phyloP scores from a whole-genome alignment of 2,329 filamentous ascomycete species.

The Biscogniauxia mediterranea region DNA sequence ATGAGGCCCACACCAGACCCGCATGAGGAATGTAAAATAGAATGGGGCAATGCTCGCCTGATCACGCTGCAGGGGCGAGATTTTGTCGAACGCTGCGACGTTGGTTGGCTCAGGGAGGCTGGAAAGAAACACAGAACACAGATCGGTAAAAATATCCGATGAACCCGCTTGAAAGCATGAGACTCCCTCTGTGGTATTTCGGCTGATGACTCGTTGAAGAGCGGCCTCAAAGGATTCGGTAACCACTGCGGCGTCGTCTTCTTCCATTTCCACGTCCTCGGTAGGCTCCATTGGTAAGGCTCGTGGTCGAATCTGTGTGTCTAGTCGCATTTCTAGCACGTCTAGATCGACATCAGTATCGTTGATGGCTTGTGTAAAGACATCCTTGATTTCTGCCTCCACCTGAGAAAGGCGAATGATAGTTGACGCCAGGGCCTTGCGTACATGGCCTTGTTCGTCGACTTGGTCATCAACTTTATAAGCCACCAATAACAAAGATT shows the following conservation, averaged over 20 bases:
- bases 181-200: slow-evolving; percentile 37
- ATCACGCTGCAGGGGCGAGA: slow-evolving; percentile 53
- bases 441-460: slow-evolving; percentile 53
- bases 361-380: slow-evolving; percentile 66
- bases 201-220: slow-evolving; percentile 23
- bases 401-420: slow-evolving; percentile 65
- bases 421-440: slow-evolving; percentile 63
- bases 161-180: slow-evolving; percentile 53
- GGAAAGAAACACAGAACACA: slow-evolving; percentile 57
- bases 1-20: slow-evolving; percentile 71
- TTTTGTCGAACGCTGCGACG: slow-evolving; percentile 52
- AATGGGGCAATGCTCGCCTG: slow-evolving; percentile 59
- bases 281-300: slow-evolving; percentile 47
- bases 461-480: slow-evolving; percentile 55
- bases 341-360: slow-evolving; percentile 71
- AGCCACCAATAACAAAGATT: slow-evolving; percentile 60
- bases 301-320: slow-evolving; percentile 64
- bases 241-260: slow-evolving; percentile 14
- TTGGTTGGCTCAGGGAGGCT: slow-evolving; percentile 32
- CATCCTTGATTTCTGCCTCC: slow-evolving; percentile 55
- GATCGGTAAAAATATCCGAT: slow-evolving; percentile 54
- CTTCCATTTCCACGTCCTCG: slow-evolving; percentile 52
- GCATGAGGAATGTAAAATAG: slow-evolving; percentile 73
- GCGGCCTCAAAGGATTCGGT: slow-evolving; percentile 27
- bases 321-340: slow-evolving; percentile 71